Conservation (phyloP, 495 filamentous ascomycete species). For the Pyrenopolyporus hunteri region DNA sequence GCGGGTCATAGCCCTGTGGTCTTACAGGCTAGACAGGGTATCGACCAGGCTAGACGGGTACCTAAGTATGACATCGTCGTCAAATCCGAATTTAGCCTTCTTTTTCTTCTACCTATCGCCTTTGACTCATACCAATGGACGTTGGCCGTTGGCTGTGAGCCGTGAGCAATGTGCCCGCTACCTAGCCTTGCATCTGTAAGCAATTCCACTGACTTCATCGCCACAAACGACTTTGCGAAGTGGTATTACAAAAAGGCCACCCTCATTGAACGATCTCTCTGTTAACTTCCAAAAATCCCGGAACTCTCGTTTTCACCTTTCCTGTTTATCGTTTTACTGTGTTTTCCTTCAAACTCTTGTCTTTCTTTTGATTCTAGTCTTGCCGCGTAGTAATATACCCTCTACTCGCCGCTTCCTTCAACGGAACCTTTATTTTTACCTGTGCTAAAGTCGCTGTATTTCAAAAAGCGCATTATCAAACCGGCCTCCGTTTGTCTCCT, state of each 20-base stretch:
- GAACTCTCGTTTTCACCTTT: too few relatives aligned
- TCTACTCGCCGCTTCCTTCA: constrained; percentile 1
- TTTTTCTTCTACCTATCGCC: not conserved
- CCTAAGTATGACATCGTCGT: constrained; percentile 7
- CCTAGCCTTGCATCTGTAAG: too few relatives aligned
- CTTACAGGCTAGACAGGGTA: too few relatives aligned
- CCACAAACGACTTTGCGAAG: constrained; percentile 16
- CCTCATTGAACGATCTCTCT: too few relatives aligned
- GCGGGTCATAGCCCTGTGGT: constrained; percentile 1
- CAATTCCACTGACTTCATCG: too few relatives aligned
- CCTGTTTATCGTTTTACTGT: too few relatives aligned
- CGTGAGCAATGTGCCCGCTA: not conserved
- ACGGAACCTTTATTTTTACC: not conserved
- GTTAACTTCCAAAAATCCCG: too few relatives aligned
- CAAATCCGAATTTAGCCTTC: constrained; percentile 5
- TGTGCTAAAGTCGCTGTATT: constrained; percentile 60
- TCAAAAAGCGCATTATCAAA: constrained; percentile 54
- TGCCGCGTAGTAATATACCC: not conserved
- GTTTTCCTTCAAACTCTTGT: not conserved
- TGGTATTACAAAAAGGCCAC: too few relatives aligned
- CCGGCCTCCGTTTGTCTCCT: not conserved
- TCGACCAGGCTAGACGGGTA: too few relatives aligned
- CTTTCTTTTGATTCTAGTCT: constrained; percentile 1
- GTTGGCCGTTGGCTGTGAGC: not conserved
- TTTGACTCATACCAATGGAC: constrained; percentile 33